Conservation (phyloP, 1,139 yeast genomes). For the Taphrina wiesneri region DNA sequence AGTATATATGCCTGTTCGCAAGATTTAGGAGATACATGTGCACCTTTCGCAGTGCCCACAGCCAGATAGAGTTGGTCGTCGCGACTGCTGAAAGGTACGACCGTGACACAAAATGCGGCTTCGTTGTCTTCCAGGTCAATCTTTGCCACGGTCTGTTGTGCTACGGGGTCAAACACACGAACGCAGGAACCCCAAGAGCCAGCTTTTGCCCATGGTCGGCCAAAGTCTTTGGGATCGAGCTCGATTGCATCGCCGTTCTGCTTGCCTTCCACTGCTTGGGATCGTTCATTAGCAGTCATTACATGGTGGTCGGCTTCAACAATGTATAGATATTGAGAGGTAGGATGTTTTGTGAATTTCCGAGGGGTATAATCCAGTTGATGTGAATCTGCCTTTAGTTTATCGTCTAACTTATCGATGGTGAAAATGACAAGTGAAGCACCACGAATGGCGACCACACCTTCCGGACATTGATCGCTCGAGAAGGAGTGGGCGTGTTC, state of each 20-base stretch:
- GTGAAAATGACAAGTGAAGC: constrained; percentile 60
- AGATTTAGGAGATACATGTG: constrained; percentile 48
- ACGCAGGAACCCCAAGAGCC: constrained; percentile 57
- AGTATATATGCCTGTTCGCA: constrained; percentile 48
- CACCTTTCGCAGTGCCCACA: constrained; percentile 54
- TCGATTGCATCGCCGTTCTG: constrained; percentile 43
- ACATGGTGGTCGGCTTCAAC: constrained; percentile 54
- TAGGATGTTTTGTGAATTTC: constrained; percentile 47
- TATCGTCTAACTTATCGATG: constrained; percentile 56
- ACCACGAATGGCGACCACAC: constrained; percentile 61
- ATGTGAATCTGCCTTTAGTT: constrained; percentile 52
- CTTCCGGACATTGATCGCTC: constrained; percentile 65
- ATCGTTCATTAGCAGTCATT: constrained; percentile 41
- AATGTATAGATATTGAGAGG: constrained; percentile 46
- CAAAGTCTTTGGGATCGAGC: constrained; percentile 50
- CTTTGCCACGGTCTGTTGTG: constrained; percentile 49
- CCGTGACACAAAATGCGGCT: constrained; percentile 49
- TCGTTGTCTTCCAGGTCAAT: constrained; percentile 52
- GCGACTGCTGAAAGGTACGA: constrained; percentile 47
- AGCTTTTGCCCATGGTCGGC: constrained; percentile 45
- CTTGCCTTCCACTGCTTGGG: constrained; percentile 21
- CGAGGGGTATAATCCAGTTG: constrained; percentile 59
- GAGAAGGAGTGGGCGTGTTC: constrained; percentile 55
- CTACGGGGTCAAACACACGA: constrained; percentile 53
- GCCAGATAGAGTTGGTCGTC: constrained; percentile 48